phyloP scores from a whole-genome alignment of 495 filamentous ascomycete genomes.

The Lepraria neglecta region DNA sequence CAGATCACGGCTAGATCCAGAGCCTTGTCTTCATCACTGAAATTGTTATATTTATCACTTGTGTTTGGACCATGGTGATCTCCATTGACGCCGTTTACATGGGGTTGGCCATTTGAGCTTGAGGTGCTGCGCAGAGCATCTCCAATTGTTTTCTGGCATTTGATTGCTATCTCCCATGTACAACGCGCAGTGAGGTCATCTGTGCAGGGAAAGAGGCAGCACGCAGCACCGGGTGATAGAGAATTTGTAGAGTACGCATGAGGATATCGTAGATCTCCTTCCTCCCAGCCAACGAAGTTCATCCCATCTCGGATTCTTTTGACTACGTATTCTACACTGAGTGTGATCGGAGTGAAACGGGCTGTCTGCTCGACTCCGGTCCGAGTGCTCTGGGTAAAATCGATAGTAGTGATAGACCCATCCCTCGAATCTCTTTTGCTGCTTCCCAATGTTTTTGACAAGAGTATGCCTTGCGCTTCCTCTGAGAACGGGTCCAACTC shows the following conservation, averaged over 20 bases:
- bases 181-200: conserved; percentile 74
- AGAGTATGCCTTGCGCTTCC: conserved; percentile 42
- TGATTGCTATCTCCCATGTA: conserved; percentile 82
- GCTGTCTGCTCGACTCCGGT: conserved; percentile 34
- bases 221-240: conserved; percentile 67
- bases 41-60: conserved; percentile 21
- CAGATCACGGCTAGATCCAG: conserved; percentile 85
- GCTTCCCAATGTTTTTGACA: conserved; percentile 22
- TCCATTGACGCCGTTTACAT: conserved; percentile 12
- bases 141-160: conserved; percentile 74
- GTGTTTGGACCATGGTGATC: conserved; percentile 8
- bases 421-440: conserved; percentile 32
- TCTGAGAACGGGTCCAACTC: conserved; percentile 53
- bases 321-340: conserved; percentile 68
- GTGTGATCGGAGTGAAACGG: conserved; percentile 50
- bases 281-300: conserved; percentile 80
- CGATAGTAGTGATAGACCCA: conserved; percentile 22
- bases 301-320: conserved; percentile 74
- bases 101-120: conserved; percentile 1
- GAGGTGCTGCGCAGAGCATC: conserved; percentile 56
- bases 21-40: conserved; percentile 71
- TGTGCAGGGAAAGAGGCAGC: conserved; percentile 83
- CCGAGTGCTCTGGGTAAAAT: conserved; percentile 30
- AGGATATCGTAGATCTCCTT: conserved; percentile 73
- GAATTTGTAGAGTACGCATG: conserved; percentile 86